Evolutionary conservation across 2,329 filamentous ascomycete species (phyloP).

Genomic region (Penicillium capsulatum): DNA sequence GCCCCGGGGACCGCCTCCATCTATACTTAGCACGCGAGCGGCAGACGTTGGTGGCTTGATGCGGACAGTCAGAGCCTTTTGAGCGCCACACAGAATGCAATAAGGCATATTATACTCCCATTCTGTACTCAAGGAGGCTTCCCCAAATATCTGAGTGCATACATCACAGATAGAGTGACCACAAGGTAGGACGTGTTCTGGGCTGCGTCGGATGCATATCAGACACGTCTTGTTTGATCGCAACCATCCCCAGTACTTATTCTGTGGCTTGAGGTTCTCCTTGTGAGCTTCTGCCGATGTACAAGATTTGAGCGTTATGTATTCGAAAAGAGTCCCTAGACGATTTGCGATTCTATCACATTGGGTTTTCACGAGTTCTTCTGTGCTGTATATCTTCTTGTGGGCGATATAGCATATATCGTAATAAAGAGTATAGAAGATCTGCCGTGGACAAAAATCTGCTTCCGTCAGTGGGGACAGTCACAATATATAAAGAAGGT

Average conservation of each 20-base stretch:
- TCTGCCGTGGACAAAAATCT: neutral
- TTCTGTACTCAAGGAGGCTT: neutral
- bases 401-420: neutral
- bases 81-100: conserved; percentile 27
- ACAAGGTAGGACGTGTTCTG: conserved; percentile 5
- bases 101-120: conserved; percentile 5
- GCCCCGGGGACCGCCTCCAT: conserved; percentile 31
- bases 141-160: conserved; percentile 6
- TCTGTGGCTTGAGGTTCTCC: conserved; percentile 2
- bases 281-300: neutral
- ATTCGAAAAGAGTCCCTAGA: neutral
- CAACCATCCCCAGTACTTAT: conserved; percentile 6
- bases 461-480: neutral
- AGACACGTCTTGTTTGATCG: conserved; percentile 7
- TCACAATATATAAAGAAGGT: neutral
- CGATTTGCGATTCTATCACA: conserved; percentile 3
- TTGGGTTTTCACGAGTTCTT: conserved; percentile 1
- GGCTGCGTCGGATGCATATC: conserved; percentile 2
- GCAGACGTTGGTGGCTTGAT: conserved; percentile 30
- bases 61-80: conserved; percentile 18
- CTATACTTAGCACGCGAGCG: conserved; percentile 32
- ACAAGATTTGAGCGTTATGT: neutral
- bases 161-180: conserved; percentile 8
- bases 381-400: neutral
- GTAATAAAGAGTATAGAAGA: neutral